These are phyloP conservation scores for Sugiyamaella sp. DNA, from an alignment of 1,139 yeast species.

Conservation along the genomic window DNA sequence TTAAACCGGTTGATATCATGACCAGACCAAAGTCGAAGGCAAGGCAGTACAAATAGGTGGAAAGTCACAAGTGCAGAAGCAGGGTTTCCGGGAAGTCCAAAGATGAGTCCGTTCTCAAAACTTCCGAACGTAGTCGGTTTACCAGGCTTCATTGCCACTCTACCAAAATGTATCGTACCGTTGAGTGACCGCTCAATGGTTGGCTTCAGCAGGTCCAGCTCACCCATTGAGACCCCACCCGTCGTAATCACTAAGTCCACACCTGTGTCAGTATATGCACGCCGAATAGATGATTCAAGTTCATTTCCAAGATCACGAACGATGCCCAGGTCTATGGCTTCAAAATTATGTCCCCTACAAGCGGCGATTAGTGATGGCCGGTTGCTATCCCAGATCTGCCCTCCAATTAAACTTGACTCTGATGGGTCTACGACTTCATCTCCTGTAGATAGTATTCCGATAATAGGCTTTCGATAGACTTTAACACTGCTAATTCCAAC, in stretches of 20 bases:
- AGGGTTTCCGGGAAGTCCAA: constrained; percentile 58
- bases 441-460: constrained; percentile 55
- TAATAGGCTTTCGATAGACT: constrained; percentile 47
- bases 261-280: constrained; percentile 21
- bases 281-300: constrained; percentile 37
- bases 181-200: constrained; percentile 46
- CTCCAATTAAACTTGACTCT: constrained; percentile 35
- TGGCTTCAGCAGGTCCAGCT: constrained; percentile 52
- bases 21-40: constrained; percentile 46
- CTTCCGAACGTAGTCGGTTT: constrained; percentile 59
- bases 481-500: constrained; percentile 45
- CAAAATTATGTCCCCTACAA: constrained; percentile 41
- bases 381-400: constrained; percentile 53
- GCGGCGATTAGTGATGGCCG: constrained; percentile 49
- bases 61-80: constrained; percentile 54
- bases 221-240: constrained; percentile 63
- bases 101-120: constrained; percentile 39
- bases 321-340: constrained; percentile 49
- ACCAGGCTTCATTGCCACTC: constrained; percentile 59
- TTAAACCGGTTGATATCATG: constrained; percentile 27
- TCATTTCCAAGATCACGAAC: constrained; percentile 42
- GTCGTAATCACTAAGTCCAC: constrained; percentile 52
- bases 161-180: constrained; percentile 53
- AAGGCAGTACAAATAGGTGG: constrained; percentile 52
- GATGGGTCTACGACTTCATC: constrained; percentile 49